These are phyloP conservation scores for Xylariaceae sp. DNA, from an alignment of 2,329 filamentous ascomycete genomes.

Conservation along the genomic window DNA sequence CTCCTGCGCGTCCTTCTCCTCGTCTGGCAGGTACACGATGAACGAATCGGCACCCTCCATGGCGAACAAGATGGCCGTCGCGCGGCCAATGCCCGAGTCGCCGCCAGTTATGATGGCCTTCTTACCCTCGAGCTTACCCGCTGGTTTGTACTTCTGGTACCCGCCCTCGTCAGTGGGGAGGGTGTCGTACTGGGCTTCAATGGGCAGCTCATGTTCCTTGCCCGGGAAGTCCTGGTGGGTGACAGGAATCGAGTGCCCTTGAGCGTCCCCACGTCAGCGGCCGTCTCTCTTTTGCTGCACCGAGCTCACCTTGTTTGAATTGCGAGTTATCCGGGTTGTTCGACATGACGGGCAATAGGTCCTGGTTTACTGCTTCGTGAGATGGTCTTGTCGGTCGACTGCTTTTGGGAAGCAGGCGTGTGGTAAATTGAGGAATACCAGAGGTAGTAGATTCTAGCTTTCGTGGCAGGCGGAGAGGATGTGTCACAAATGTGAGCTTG, in stretches of 20 bases:
- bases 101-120: constrained; percentile 75
- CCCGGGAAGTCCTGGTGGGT: constrained; percentile 35
- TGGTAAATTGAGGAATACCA: background rate
- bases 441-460: background rate
- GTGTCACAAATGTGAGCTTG: background rate
- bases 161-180: constrained; percentile 62
- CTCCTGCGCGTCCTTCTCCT: constrained; percentile 68
- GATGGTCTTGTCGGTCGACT: background rate
- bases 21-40: constrained; percentile 67
- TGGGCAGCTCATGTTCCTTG: constrained; percentile 40
- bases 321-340: no score
- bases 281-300: background rate
- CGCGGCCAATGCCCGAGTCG: constrained; percentile 71
- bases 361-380: no score
- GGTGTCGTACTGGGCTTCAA: constrained; percentile 54
- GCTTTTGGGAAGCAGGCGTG: background rate
- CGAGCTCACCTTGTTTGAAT: constrained; percentile 13
- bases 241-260: constrained; percentile 32
- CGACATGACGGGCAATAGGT: no score
- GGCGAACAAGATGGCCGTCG: constrained; percentile 68
- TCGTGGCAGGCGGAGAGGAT: background rate
- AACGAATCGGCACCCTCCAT: constrained; percentile 71
- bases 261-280: background rate
- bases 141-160: constrained; percentile 63
- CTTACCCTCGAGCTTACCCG: constrained; percentile 67